These are phyloP conservation scores for Acer negundo DNA, from an alignment of 345 rosid genomes.

Conservation along the genomic window DNA sequence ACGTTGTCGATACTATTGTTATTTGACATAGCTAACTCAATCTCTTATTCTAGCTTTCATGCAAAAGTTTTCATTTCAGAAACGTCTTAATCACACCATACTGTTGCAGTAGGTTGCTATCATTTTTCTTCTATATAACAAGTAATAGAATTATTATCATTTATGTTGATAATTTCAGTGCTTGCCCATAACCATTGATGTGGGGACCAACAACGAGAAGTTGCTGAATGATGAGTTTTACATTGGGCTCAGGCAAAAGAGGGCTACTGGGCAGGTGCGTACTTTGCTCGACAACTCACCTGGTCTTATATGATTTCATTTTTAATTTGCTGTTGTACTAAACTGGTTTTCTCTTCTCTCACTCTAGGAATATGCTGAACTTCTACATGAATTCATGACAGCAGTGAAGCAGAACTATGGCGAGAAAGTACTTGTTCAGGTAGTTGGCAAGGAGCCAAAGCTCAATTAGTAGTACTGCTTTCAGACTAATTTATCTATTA, in stretches of 20 bases:
- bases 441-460: slow-evolving; percentile 24
- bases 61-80: background rate
- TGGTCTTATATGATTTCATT: slow-evolving; percentile 15
- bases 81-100: background rate
- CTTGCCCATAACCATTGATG: slow-evolving; percentile 95
- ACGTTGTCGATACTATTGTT: background rate
- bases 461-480: background rate
- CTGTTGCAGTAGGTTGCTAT: background rate
- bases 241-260: slow-evolving; percentile 91
- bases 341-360: slow-evolving; percentile 24
- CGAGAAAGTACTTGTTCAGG: slow-evolving; percentile 95
- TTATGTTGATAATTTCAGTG: slow-evolving; percentile 51
- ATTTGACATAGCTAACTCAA: background rate
- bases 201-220: slow-evolving; percentile 93
- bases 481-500: background rate
- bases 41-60: background rate
- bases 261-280: slow-evolving; percentile 91
- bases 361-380: slow-evolving; percentile 85
- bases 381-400: slow-evolving; percentile 89
- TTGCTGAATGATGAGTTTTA: slow-evolving; percentile 91
- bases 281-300: slow-evolving; percentile 1
- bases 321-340: slow-evolving; percentile 1
- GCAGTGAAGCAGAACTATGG: slow-evolving; percentile 95
- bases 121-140: background rate
- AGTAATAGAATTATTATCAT: slow-evolving; percentile 5